Conservation (phyloP, 208 protist species). For the Crithidia mellificae region DNA sequence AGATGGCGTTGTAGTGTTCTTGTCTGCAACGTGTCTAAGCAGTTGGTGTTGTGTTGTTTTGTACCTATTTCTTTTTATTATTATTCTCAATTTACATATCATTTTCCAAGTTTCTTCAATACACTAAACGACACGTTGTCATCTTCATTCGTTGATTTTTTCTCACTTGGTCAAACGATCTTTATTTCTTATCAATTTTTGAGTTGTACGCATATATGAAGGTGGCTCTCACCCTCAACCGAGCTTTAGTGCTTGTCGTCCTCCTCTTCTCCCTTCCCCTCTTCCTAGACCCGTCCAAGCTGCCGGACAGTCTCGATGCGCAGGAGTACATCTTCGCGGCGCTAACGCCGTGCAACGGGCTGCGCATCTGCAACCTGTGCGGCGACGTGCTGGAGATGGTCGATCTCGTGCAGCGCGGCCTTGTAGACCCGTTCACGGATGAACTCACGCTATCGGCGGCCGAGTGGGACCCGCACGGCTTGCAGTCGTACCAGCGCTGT, state of each 20-base stretch:
- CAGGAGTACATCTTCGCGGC: constrained; percentile 34
- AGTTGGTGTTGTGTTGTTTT: neutral
- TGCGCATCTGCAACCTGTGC: constrained; percentile 33
- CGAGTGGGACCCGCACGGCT: constrained; percentile 13
- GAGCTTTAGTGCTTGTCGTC: constrained; percentile 10
- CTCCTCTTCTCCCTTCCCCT: constrained; percentile 25
- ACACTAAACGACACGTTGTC: neutral
- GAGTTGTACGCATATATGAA: neutral
- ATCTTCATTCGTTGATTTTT: neutral
- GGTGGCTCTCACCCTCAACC: constrained; percentile 1
- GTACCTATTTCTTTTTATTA: neutral
- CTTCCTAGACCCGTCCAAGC: constrained; percentile 9
- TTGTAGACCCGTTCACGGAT: constrained; percentile 20
- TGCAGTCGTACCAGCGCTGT: constrained; percentile 22
- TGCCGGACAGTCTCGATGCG: constrained; percentile 24
- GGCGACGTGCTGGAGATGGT: constrained; percentile 36
- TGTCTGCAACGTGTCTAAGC: neutral
- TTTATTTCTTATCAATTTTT: no score
- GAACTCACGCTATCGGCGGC: constrained; percentile 17
- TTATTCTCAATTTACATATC: neutral
- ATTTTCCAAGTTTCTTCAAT: neutral
- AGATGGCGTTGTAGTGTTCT: neutral
- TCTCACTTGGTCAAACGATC: neutral
- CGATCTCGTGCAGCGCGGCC: constrained; percentile 22
- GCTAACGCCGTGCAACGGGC: constrained; percentile 18